Conservation (phyloP, 441 rosid species). For the Eruca vesicaria region DNA sequence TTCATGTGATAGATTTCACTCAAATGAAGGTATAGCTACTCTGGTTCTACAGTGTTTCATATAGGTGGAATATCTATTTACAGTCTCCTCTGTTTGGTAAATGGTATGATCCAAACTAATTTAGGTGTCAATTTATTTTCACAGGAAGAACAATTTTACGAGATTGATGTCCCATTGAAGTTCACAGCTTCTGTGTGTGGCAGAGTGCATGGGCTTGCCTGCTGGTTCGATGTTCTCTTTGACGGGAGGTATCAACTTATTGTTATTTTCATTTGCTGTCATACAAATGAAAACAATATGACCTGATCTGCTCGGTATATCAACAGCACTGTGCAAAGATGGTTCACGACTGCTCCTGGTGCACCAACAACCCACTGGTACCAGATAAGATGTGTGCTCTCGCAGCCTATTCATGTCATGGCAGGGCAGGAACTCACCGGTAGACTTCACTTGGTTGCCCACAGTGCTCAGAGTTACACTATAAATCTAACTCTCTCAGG, state of each 20-base stretch:
- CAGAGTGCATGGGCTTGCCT: slow-evolving; percentile 92
- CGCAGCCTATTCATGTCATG: slow-evolving; percentile 95
- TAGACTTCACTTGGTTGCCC: slow-evolving; percentile 80
- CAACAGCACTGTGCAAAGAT: slow-evolving; percentile 80
- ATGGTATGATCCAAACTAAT: slow-evolving; percentile 1
- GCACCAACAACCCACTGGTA: slow-evolving; percentile 98
- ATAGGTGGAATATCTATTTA: not conserved
- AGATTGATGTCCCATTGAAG: slow-evolving; percentile 81
- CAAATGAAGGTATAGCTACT: slow-evolving; percentile 59
- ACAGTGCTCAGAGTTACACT: slow-evolving; percentile 91
- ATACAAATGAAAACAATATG: not conserved
- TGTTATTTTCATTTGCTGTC: not conserved
- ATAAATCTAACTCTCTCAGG: slow-evolving; percentile 86
- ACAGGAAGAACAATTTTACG: slow-evolving; percentile 89
- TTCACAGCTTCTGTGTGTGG: slow-evolving; percentile 78
- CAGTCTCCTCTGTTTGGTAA: not conserved
- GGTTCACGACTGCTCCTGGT: slow-evolving; percentile 99
- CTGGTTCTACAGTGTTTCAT: not conserved
- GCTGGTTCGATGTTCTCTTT: slow-evolving; percentile 95
- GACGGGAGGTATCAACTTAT: slow-evolving; percentile 63
- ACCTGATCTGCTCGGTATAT: not conserved
- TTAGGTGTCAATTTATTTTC: slow-evolving; percentile 16
- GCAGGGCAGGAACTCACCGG: slow-evolving; percentile 92
- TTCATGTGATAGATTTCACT: slow-evolving; percentile 69
- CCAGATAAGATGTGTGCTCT: slow-evolving; percentile 88